Evolutionary conservation across 2,329 filamentous ascomycete genomes (phyloP), one percentile per base, ranked within the genome.

Genomic region (Xylariomycetidae sp.): DNA sequence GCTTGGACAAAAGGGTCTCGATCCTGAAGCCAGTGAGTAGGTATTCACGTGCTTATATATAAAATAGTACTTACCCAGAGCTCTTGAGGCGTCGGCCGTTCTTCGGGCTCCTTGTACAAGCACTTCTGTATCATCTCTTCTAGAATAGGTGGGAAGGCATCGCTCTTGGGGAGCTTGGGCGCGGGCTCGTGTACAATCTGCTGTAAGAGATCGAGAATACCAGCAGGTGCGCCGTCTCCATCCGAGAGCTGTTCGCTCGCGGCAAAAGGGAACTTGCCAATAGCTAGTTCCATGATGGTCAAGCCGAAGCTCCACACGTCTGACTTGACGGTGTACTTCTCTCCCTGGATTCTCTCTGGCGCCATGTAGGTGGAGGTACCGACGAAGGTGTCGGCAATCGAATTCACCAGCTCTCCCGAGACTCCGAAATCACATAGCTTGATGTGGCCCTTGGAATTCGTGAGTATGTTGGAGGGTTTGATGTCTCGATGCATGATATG

Each of bases 281-380:
- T 96, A 20, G 92, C 92, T 48, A 98, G 67, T 63, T 98, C 92
- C 89, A 98, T 97, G 42, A 98, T 80, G 1, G 83, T 84, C 46
- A 98, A 69, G 19, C 92, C 92, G 43, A 96, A 94, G 74, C 89
- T 96, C 92, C 92, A 98, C 4, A 98, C 92, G 59, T 98, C 92
- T 10, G 89, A 96, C 62, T 96, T 96, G 53, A 98, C 90, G 0
- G 90, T 95, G 63, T 98, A 98, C 51, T 87, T 88, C 44, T 92
- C 88, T 42, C 92, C 92, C 59, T 97, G 89, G 48, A 98, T 98
- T 60, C 92, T 80, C 67, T 98, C 92, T 0, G 92, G 92, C 1
- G 92, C 92, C 92, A 98, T 98, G 69, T 98, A 98, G 36, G 92
- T 98, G 23, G 92, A 96, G 2, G 92, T 98, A 33, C 92, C 92